A percentile compares a stretch with the other conserved stretches of the same genome.
These are phyloP conservation scores for Atkinsonella texensis DNA, from an alignment of 2,329 filamentous ascomycete species.

Conservation along the genomic window DNA sequence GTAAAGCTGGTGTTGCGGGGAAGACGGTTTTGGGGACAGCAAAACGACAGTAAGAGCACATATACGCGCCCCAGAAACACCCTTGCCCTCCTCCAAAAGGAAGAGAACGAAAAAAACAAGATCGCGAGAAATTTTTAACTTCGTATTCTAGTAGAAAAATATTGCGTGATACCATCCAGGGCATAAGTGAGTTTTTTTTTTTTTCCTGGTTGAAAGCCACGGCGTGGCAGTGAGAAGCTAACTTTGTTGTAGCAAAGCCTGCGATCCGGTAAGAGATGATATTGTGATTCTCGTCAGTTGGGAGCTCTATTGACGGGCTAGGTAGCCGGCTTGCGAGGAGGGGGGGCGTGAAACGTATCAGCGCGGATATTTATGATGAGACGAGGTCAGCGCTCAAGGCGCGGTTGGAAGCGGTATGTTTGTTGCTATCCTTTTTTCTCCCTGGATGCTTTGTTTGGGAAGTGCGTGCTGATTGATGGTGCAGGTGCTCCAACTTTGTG, in stretches of 20 bases:
- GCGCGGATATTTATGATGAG: slow-evolving; percentile 50
- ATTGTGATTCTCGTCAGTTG: neutral
- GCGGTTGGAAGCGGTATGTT: slow-evolving; percentile 34
- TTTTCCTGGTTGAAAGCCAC: neutral
- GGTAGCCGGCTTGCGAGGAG: slow-evolving; percentile 57
- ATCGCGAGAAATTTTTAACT: neutral
- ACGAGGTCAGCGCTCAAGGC: slow-evolving; percentile 37
- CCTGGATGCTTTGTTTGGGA: neutral
- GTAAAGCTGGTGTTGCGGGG: neutral
- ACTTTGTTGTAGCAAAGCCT: slow-evolving; percentile 3
- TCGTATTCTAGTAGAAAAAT: slow-evolving; percentile 9
- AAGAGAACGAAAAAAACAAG: no score
- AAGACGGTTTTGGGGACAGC: slow-evolving; percentile 4
- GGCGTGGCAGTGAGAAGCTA: neutral
- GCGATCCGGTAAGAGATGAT: slow-evolving; percentile 2
- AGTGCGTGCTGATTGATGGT: neutral
- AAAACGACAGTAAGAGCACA: slow-evolving; percentile 1
- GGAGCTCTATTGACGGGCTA: neutral
- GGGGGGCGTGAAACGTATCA: slow-evolving; percentile 67
- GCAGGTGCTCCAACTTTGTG: slow-evolving; percentile 40
- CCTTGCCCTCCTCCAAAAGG: neutral
- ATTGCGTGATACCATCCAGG: slow-evolving; percentile 8
- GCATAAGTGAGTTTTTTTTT: slow-evolving; percentile 6
- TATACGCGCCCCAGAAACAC: no score
- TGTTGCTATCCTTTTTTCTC: neutral